phyloP scores from a whole-genome alignment of 2,329 filamentous ascomycete genomes.

The Coniochaeta prunicola region DNA sequence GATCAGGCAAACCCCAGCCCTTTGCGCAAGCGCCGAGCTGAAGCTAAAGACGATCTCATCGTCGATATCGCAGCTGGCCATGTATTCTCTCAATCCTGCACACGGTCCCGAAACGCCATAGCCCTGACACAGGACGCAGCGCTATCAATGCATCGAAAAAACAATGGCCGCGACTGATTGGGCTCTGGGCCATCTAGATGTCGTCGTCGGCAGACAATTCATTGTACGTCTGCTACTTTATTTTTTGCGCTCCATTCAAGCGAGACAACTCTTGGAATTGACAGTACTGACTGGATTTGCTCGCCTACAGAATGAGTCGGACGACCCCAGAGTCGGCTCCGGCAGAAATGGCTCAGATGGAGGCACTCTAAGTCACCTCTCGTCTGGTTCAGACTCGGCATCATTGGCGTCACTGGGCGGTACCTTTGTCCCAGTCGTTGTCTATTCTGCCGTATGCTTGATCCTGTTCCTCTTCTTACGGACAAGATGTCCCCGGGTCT shows the following conservation, averaged over 20 bases:
- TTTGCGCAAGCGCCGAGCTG: not conserved
- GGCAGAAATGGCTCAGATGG: conserved; percentile 31
- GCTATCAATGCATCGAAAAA: not conserved
- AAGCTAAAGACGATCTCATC: not conserved
- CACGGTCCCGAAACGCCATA: not conserved
- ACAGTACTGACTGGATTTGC: not conserved
- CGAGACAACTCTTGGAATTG: not conserved
- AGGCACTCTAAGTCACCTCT: conserved; percentile 26
- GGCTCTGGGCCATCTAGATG: not conserved
- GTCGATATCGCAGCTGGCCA: not conserved
- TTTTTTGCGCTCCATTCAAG: not conserved
- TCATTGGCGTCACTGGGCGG: conserved; percentile 34
- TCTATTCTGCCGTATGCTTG: conserved; percentile 41
- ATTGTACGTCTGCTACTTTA: not conserved
- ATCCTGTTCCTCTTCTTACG: conserved; percentile 43
- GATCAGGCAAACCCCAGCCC: not conserved
- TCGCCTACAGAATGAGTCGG: conserved; percentile 15
- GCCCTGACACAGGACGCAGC: not conserved
- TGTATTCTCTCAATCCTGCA: not conserved
- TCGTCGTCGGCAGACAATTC: not conserved
- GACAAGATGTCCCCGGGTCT: conserved; percentile 42
- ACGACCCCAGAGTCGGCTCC: conserved; percentile 35
- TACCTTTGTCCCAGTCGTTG: conserved; percentile 46
- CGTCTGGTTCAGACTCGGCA: conserved; percentile 27
- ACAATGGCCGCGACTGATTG: conserved; percentile 1